Evolutionary conservation across 768 basidiomycete genomes (phyloP), one percentile per base, ranked within the genome.

Genomic region (Coprinellus aureogranulatus): DNA sequence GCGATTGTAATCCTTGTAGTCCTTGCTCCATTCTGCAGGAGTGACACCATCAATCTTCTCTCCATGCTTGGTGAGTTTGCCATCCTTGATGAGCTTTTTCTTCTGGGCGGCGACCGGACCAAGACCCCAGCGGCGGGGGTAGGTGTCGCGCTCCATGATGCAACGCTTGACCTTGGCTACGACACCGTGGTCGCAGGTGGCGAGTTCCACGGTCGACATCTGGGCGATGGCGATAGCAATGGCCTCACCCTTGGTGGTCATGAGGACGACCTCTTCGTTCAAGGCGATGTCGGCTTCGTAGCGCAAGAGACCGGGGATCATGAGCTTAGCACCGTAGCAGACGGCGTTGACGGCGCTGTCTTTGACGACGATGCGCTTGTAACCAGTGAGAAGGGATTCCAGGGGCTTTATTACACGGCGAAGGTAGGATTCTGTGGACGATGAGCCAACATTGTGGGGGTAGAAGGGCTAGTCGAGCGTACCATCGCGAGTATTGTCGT

Each of bases 91-190:
- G 84, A 99, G 80, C 73, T 96, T 97, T 80, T 98, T 99, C 83
- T 98, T 98, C 72, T 96, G 90, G 54, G 92, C 77, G 14, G 97
- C 96, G 72, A 95, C 85, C 22, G 97, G 97, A n/a, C 97, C 97
- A 52, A 98, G 84, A 50, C 97, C 97, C 97, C 97, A 98, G 61
- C 95, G 86, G 56, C 97, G 86, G 40, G 97, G 97, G 72, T 99
- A 99, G 20, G 93, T 91, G 72, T 99, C 97, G 37, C 96, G 88
- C 71, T 98, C 97, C 97, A 99, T 99, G 68, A 99, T 98, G 69
- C 96, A 98, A 52, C 97, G 82, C 77, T 99, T 99, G 68, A 99
- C 94, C 77, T 98, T 98, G 34, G 97, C 97, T 42, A 98, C 96
- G 57, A 99, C 93, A 47, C 97, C 97, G 68, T 99, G 96, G 70